These are phyloP conservation scores for Scleromitrula shiraiana DNA, from an alignment of 2,329 filamentous ascomycete genomes.

Conservation along the genomic window DNA sequence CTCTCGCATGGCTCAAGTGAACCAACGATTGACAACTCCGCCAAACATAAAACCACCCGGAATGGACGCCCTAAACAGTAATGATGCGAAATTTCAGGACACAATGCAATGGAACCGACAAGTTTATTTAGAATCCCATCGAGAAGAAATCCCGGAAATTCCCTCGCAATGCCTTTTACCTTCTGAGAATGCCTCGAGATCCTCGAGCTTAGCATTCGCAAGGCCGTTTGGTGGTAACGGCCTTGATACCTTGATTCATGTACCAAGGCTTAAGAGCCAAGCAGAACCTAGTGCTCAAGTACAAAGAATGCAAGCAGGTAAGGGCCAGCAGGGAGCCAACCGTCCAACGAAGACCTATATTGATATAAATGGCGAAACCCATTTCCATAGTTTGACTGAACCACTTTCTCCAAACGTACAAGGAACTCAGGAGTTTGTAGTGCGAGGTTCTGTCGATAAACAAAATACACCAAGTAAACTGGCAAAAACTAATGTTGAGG, in stretches of 20 bases:
- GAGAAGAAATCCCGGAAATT: constrained; percentile 27
- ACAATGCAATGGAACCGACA: constrained; percentile 24
- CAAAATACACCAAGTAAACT: constrained; percentile 18
- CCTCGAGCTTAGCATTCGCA: constrained; percentile 20
- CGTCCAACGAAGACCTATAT: constrained; percentile 22
- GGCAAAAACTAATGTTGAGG: constrained; percentile 11
- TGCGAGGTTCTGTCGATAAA: constrained; percentile 11
- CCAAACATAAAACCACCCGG: background rate
- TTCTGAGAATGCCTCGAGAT: constrained; percentile 26
- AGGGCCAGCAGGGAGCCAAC: constrained; percentile 5
- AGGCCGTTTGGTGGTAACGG: constrained; percentile 25
- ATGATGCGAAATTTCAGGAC: constrained; percentile 18
- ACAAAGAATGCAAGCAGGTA: constrained; percentile 4
- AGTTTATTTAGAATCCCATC: constrained; percentile 19
- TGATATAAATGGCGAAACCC: constrained; percentile 21
- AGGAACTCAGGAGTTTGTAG: background rate
- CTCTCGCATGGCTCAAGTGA: constrained; percentile 8
- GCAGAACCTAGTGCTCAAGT: constrained; percentile 9
- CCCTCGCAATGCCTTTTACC: constrained; percentile 31
- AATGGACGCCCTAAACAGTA: constrained; percentile 4
- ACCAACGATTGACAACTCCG: constrained; percentile 4
- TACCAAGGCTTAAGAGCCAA: too few relatives aligned
- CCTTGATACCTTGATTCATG: constrained; percentile 22
- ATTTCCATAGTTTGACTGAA: constrained; percentile 26
- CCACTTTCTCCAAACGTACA: background rate